These are phyloP conservation scores for Sporothrix dimorphospora DNA, from an alignment of 2,329 filamentous ascomycete species.

Conservation along the genomic window DNA sequence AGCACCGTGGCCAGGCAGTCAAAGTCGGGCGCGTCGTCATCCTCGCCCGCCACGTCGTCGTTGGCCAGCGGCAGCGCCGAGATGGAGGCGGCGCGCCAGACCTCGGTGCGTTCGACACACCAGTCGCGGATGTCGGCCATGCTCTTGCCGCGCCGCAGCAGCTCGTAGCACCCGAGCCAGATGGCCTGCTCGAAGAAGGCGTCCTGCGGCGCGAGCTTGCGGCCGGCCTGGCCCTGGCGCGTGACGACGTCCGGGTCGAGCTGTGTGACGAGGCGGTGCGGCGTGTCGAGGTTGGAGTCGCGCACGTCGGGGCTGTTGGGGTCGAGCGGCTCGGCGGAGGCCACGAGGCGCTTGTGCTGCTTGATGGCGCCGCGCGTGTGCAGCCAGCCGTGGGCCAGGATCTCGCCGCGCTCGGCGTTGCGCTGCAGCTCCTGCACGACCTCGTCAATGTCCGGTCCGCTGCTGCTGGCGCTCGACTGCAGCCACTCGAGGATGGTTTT, in stretches of 20 bases:
- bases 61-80: constrained; percentile 68
- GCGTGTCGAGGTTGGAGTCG: constrained; percentile 59
- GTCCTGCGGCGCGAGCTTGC: constrained; percentile 78
- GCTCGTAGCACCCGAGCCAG: constrained; percentile 93
- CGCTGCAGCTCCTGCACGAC: constrained; percentile 76
- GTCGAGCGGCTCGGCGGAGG: constrained; percentile 67
- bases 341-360: constrained; percentile 77
- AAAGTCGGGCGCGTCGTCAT: constrained; percentile 46
- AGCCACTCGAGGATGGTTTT: constrained; percentile 84
- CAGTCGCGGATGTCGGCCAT: constrained; percentile 77
- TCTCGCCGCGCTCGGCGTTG: constrained; percentile 75
- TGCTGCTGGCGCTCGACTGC: constrained; percentile 72
- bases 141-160: constrained; percentile 80
- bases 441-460: constrained; percentile 71
- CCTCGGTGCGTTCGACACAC: constrained; percentile 83
- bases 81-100: constrained; percentile 85
- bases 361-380: constrained; percentile 92
- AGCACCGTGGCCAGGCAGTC: constrained; percentile 58
- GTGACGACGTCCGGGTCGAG: constrained; percentile 89
- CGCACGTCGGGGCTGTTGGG: constrained; percentile 61
- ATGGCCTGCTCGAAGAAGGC: constrained; percentile 87
- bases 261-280: constrained; percentile 75
- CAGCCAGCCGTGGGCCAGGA: constrained; percentile 87
- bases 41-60: constrained; percentile 51
- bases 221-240: constrained; percentile 64